Base-by-base conservation (phyloP, 192 early-diverging fungal species). In the Dimargaris cristalligena region DNA sequence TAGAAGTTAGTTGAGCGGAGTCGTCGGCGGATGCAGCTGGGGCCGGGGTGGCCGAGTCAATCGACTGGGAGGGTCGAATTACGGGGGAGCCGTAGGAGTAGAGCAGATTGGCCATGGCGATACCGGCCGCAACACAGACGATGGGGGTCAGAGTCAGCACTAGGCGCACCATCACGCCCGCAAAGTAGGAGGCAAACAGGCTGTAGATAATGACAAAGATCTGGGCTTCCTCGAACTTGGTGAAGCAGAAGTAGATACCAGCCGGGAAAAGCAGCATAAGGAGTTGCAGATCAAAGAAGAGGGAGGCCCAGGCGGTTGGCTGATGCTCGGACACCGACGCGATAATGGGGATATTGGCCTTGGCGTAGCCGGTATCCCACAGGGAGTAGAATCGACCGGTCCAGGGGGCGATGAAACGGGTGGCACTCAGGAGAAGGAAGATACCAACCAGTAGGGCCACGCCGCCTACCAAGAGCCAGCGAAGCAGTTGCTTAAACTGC, bases 291-390 rank as follows among this genome's bases (percentile, higher is more conserved):
- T 99, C 97, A 71, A 99, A 98, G 76, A 98, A 98, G 78, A 97
- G 97, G 26, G 93, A 90, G 13, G 97, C 82, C 97, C 97, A 99
- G 0, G 97, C 81, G 4, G 97, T 98, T 25, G 97, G 97, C 70
- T 98, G 97, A 74, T 99, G 97, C 71, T 99, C 97, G 6, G 95
- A 98, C 33, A 99, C 97, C 23, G 97, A 99, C 0, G 97, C 97
- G 67, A 99, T 99, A 63, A 99, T 98, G 0, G 97, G 97, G 71
- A 99, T 99, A 65, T 98, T 83, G 55, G 87, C 92, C 76, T 98
- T 98, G 55, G 97, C 97, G 63, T 99, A 99, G n/a, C 89, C 91
- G 10, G 97, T 99, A 72, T 99, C 97, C 84, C 91, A 99, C 25
- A 99, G 84, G 25, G 97, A 99, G 74, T 99, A 99, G 74, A 96